Base-by-base conservation (phyloP, 805 yeast genomes). In the Candida chilensis region DNA sequence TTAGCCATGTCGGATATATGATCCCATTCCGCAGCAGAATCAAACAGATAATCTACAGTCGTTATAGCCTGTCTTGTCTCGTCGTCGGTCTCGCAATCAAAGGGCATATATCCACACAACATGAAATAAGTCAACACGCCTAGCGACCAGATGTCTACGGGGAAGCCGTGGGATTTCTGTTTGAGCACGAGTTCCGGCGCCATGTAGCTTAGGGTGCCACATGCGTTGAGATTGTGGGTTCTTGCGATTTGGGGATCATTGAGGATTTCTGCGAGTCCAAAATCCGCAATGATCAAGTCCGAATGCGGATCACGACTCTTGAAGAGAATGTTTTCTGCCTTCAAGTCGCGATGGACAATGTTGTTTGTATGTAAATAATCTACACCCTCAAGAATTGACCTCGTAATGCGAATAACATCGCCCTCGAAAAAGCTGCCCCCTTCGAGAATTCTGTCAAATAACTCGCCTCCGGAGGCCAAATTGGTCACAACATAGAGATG, bases 201-300 rank as follows among this genome's bases (percentile, higher is more conserved):
- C 69, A 80, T 73, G 50, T 80, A 80, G 14, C 83, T 76, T 5
- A 80, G 66, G 1, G 90, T 81, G 0, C 90, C 90, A 42, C 79
- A 63, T 22, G 74, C 52, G 34, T n/a, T n/a, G n/a, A n/a, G n/a
- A n/a, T n/a, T n/a, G n/a, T n/a, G n/a, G n/a, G n/a, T n/a, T n/a
- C n/a, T n/a, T n/a, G n/a, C n/a, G 79, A 60, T 37, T 59, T 49
- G 37, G 64, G 37, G 40, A 52, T 44, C 40, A 57, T 45, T 27
- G 37, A 69, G 50, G 22, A 67, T 59, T 9, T 73, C 52, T 10
- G 86, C 79, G 17, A 78, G 53, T 3, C 88, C 87, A 48, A 79
- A 79, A 45, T 74, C 80, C 7, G 77, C 78, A 27, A 75, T 56
- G 33, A 69, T 49, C 33, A 72, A 50, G 40, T 57, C 62, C 30